Evolutionary conservation across 805 yeast species (phyloP).

Genomic region (Monosporozyma yasuniensis): DNA sequence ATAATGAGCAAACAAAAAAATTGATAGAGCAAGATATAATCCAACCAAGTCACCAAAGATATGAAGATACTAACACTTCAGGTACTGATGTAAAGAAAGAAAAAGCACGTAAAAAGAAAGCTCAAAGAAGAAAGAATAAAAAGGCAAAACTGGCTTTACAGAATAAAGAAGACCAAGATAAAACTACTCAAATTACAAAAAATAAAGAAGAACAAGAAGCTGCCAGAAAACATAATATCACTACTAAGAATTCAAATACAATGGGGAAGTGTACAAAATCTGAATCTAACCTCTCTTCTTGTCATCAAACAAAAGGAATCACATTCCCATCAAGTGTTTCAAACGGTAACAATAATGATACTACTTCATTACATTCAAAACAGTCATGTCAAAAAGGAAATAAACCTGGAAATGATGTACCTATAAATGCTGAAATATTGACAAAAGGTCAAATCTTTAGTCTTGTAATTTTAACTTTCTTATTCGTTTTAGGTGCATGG

Average conservation of each 20-base stretch:
- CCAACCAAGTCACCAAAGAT: too few species aligned
- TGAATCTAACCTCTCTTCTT: too few species aligned
- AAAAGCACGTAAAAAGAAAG: not conserved
- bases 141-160: not conserved
- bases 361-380: too few species aligned
- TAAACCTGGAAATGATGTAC: not conserved
- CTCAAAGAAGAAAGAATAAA: not conserved
- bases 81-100: not conserved
- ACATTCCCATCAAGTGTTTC: too few species aligned
- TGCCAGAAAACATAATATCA: too few species aligned
- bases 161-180: not conserved
- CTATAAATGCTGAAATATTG: too few species aligned
- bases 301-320: too few species aligned
- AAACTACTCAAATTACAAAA: not conserved
- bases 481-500: not conserved
- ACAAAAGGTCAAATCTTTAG: not conserved
- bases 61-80: not conserved
- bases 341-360: too few species aligned
- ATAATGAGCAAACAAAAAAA: not conserved
- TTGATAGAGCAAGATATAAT: too few species aligned
- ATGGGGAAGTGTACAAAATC: too few species aligned
- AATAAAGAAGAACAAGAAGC: not conserved
- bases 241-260: too few species aligned
- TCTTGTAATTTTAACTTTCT: not conserved
- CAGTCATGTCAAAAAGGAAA: too few species aligned